Base-by-base conservation (phyloP, 768 basidiomycete species). In the Rhodotorula kratochvilovae region DNA sequence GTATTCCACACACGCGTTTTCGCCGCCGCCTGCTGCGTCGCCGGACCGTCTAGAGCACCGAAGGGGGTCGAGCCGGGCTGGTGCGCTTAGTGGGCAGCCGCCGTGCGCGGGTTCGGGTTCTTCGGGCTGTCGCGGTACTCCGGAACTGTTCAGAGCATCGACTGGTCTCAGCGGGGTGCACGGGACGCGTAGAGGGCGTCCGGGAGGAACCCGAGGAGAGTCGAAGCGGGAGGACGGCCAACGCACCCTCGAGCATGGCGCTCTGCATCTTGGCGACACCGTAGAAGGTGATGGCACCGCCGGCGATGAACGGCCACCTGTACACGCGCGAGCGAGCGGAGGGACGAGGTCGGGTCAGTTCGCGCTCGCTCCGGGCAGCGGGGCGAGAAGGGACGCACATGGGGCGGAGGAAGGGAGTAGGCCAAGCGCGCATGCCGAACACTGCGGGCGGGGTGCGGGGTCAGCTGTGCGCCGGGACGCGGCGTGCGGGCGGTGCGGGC, bases 301-400 rank as follows among this genome's bases (percentile, higher is more conserved):
- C 76, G 61, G 70, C 73, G 36, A 78, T 58, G 76, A 78, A 78
- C 27, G 77, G 77, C 74, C 72, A 73, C 68, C 72, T 69, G 66
- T 31, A 5, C 29, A n/a, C 3, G n/a, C 27, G 1, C 39, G 8
- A n/a, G 7, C 11, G 12, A 46, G 45, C 4, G 45, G 16, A 3
- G 45, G 21, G 25, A 27, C 5, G 25, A 11, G 48, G 25, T 25
- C 48, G 48, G 48, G 36, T 29, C 60, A 58, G 60, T 27, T 25
- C 21, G 61, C 25, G 56, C 11, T 27, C 48, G 45, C 15, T 3
- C 17, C 25, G 36, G 27, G 5, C 12, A 25, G 1, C n/a, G 36
- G 27, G 36, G n/a, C 31, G 17, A 21, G 48, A 36, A 5, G 25
- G 39, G 11, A 27, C 67, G 42, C 16, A 74, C 73, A 74, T 74